These are phyloP conservation scores for Wickerhamomyces tratensis DNA, from an alignment of 805 yeast species.

Conservation along the genomic window DNA sequence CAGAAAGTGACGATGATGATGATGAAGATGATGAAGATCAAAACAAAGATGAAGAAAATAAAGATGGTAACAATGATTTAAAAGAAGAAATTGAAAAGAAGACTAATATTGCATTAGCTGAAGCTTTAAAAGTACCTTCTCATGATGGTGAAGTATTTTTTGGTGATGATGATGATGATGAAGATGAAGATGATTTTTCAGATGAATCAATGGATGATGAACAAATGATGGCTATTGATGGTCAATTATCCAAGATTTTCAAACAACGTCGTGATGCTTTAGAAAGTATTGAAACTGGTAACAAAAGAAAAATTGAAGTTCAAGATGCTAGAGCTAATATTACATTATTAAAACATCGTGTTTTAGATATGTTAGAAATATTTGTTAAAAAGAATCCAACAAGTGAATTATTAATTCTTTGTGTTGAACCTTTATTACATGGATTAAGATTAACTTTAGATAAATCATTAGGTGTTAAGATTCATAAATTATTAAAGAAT, in stretches of 20 bases:
- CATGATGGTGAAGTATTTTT: slow-evolving; percentile 29
- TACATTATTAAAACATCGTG: slow-evolving; percentile 65
- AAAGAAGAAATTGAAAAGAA: slow-evolving; percentile 36
- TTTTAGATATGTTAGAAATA: slow-evolving; percentile 67
- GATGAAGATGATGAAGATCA: slow-evolving; percentile 24
- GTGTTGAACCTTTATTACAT: slow-evolving; percentile 46
- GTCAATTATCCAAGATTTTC: slow-evolving; percentile 73
- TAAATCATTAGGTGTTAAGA: slow-evolving; percentile 60
- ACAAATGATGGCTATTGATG: slow-evolving; percentile 92
- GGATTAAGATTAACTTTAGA: slow-evolving; percentile 63
- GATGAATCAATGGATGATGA: slow-evolving; percentile 92
- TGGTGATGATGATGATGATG: slow-evolving; percentile 28
- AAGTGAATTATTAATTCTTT: slow-evolving; percentile 27
- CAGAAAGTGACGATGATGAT: slow-evolving; percentile 26
- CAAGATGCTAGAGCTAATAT: slow-evolving; percentile 72
- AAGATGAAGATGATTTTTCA: slow-evolving; percentile 45
- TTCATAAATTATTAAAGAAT: slow-evolving; percentile 59
- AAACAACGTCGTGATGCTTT: slow-evolving; percentile 70
- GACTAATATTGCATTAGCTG: slow-evolving; percentile 57
- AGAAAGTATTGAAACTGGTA: slow-evolving; percentile 45
- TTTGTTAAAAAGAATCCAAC: slow-evolving; percentile 31
- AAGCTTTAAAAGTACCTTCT: slow-evolving; percentile 60
- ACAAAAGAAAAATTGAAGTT: slow-evolving; percentile 63
- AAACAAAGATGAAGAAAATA: slow-evolving; percentile 21
- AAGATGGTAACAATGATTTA: slow-evolving; percentile 1